These are phyloP conservation scores for Bipolaris gigantea DNA, from an alignment of 2,329 filamentous ascomycete genomes.

Conservation along the genomic window DNA sequence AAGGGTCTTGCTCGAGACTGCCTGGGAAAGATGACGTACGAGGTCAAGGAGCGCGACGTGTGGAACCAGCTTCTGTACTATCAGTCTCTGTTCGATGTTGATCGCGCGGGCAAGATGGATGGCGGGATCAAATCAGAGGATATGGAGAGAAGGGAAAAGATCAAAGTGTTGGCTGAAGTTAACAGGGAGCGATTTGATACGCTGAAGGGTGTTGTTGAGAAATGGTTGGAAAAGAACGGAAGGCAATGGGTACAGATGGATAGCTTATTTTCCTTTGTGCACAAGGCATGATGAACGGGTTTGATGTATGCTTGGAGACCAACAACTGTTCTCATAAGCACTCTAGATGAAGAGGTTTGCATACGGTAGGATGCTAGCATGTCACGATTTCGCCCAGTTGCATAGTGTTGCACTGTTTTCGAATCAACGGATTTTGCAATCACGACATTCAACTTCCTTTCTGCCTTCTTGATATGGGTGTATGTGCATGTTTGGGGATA, in stretches of 20 bases:
- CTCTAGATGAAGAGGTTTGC: not conserved
- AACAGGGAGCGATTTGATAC: conserved; percentile 80
- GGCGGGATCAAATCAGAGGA: conserved; percentile 59
- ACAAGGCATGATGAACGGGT: conserved; percentile 27
- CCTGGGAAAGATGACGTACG: conserved; percentile 83
- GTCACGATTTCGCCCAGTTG: conserved; percentile 5
- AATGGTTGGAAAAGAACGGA: conserved; percentile 85
- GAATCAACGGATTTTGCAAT: conserved; percentile 1
- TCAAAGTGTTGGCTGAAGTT: conserved; percentile 71
- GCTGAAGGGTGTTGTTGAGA: conserved; percentile 75
- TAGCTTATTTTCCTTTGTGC: conserved; percentile 70
- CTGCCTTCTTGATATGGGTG: conserved; percentile 12
- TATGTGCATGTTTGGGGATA: conserved; percentile 9
- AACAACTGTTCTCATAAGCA: not conserved
- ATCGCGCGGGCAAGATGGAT: conserved; percentile 66
- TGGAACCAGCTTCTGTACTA: conserved; percentile 96
- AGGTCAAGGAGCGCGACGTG: conserved; percentile 82
- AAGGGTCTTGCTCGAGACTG: conserved; percentile 83
- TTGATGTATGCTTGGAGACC: conserved; percentile 2
- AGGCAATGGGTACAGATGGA: conserved; percentile 95
- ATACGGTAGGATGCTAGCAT: not conserved
- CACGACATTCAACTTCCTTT: not conserved
- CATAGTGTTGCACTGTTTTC: conserved; percentile 1
- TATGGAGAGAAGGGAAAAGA: conserved; percentile 55
- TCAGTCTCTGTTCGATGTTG: conserved; percentile 82